Base-by-base conservation (phyloP, 139 green algal genomes). In the Asterochloris erici region DNA sequence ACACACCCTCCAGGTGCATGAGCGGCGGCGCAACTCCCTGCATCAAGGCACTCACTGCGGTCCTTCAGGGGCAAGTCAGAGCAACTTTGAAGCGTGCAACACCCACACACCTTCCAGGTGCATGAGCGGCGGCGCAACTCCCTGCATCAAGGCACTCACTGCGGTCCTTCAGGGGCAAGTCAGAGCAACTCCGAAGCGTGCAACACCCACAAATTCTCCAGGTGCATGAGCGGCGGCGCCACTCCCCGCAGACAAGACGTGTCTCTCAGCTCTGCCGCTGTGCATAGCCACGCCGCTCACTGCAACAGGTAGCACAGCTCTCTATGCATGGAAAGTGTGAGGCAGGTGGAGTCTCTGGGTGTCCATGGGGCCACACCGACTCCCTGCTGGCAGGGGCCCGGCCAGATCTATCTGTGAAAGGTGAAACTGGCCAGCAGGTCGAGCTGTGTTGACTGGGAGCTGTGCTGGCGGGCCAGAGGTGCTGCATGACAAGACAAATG, bases 21-120 rank as follows among this genome's bases (percentile, higher is more conserved):
- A 60, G 17, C 12, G 21, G 14, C 11, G 13, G 73, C 71, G 16
- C 60, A 21, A 97, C 83, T 98, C 93, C 9, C 86, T 81, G 87
- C 91, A 97, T 0, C 83, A 83, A 28, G 89, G 86, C 19, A 91
- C 79, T 47, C 90, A 87, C 9, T 96, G 24, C 11, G 28, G 27
- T 10, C 29, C 92, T 71, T 96, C 91, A 0, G 87, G 91, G 54
- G 77, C 11, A 0, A 38, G 10, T 54, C 21, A n/a, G 10, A 76
- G 28, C 24, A n/a, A 60, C 10, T 16, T 0, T 77, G 26, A 76
- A 47, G 70, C 21, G 10, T n/a, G 0, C 11, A 28, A 38, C 19
- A 26, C 70, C 23, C 19, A 54, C 29, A n/a, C 12, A n/a, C 47
- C 28, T 12, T 75, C 13, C 12, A 0, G 69, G n/a, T 47, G 24